Percentiles rank a stretch among this genome's conserved stretches.
phyloP scores from a whole-genome alignment of 805 yeast genomes.

The Kodamaea sagamina region DNA sequence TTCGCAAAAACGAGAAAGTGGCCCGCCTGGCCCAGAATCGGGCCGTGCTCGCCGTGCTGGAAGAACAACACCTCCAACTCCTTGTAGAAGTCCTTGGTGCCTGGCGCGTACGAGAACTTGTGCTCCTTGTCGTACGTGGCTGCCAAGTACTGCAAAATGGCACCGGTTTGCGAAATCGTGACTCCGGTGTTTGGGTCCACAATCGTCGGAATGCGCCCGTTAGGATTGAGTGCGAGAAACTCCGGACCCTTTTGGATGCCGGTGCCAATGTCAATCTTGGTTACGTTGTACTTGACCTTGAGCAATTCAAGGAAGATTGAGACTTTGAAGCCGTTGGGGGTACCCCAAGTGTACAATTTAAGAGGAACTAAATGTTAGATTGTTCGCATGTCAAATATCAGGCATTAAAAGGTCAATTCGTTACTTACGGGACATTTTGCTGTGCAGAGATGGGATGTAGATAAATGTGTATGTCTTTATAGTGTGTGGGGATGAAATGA shows the following conservation, averaged over 20 bases:
- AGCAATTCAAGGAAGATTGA: slow-evolving; percentile 44
- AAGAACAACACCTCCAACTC: slow-evolving; percentile 55
- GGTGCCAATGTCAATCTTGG: slow-evolving; percentile 42
- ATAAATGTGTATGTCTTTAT: too few species aligned
- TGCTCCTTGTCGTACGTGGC: slow-evolving; percentile 60
- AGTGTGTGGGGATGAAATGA: too few species aligned
- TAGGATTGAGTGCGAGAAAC: slow-evolving; percentile 59
- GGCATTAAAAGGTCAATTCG: too few species aligned
- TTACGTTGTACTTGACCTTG: slow-evolving; percentile 42
- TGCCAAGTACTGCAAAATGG: slow-evolving; percentile 59
- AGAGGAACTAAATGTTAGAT: slow-evolving; percentile 8
- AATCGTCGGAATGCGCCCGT: slow-evolving; percentile 64
- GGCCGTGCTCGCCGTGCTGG: slow-evolving; percentile 60
- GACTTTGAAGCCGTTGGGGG: slow-evolving; percentile 50
- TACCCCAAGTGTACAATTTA: slow-evolving; percentile 36
- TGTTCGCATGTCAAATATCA: too few species aligned
- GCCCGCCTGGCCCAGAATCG: slow-evolving; percentile 62
- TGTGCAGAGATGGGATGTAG: too few species aligned
- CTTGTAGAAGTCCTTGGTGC: slow-evolving; percentile 49
- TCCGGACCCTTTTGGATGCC: slow-evolving; percentile 56
- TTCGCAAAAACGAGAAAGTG: slow-evolving; percentile 48
- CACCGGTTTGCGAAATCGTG: slow-evolving; percentile 59
- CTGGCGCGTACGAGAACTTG: slow-evolving; percentile 42
- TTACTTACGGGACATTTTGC: not conserved
- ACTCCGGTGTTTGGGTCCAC: slow-evolving; percentile 45